A percentile compares a stretch with the other conserved stretches of the same genome.
phyloP scores from a whole-genome alignment of 129 eudicot species.

The Flaveria sonorensis region DNA sequence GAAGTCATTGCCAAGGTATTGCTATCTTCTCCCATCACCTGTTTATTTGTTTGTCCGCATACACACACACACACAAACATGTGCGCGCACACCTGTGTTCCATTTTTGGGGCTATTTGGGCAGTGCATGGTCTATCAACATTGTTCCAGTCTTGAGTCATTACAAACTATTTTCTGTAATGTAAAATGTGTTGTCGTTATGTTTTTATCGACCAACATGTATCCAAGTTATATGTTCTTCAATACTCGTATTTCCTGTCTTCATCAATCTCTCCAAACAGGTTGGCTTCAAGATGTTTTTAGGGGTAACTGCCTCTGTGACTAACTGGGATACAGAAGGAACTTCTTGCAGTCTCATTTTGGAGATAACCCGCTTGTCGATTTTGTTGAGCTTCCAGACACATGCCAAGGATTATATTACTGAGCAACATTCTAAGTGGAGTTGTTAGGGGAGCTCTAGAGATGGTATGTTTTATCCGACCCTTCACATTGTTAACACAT shows the following conservation, averaged over 20 bases:
- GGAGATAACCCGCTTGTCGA: conserved; percentile 98
- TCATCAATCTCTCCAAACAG: conserved; percentile 43
- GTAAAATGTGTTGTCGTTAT: background rate
- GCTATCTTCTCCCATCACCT: background rate
- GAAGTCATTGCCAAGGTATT: conserved; percentile 97
- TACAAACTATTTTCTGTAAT: background rate
- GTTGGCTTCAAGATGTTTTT: conserved; percentile 97
- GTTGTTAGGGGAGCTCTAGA: conserved; percentile 97
- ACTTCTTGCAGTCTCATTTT: conserved; percentile 84
- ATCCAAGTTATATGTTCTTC: no score
- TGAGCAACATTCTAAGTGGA: conserved; percentile 95
- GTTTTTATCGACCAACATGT: background rate
- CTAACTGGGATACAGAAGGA: conserved; percentile 92
- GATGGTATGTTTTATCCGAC: conserved; percentile 57
- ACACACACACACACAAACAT: background rate
- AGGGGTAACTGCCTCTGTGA: conserved; percentile 91
- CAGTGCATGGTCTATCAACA: background rate
- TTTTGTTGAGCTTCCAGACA: conserved; percentile 98
- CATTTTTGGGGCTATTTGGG: no score
- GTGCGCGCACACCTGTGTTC: background rate
- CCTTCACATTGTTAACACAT: background rate
- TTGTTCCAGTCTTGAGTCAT: background rate
- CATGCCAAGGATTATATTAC: conserved; percentile 93
- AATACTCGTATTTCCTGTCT: background rate
- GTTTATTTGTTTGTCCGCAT: background rate